Conservation (phyloP, 1,284 basidiomycete species). For the Ceratobasidium sp. region DNA sequence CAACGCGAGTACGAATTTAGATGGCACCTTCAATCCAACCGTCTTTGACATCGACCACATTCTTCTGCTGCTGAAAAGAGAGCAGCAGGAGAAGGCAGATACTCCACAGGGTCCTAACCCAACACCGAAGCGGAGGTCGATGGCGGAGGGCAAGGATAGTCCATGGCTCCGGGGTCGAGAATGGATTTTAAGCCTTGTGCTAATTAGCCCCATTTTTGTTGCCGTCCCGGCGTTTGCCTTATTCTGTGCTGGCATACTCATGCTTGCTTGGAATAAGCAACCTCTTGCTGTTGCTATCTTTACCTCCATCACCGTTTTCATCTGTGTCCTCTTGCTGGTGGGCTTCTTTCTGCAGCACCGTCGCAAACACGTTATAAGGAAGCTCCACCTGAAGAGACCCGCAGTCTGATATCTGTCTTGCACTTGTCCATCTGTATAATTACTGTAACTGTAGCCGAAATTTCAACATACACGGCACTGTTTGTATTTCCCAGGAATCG, state of each 20-base stretch:
- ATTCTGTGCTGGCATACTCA: slow-evolving; percentile 18
- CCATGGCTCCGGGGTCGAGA: not conserved
- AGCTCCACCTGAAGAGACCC: slow-evolving; percentile 8
- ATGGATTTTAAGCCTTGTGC: not conserved
- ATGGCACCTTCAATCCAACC: not conserved
- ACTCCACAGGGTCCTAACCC: not conserved
- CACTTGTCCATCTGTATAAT: not conserved
- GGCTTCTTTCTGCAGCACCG: slow-evolving; percentile 28
- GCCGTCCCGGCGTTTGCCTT: slow-evolving; percentile 2
- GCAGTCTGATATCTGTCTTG: not conserved
- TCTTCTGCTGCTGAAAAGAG: slow-evolving; percentile 3
- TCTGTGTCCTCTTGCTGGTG: slow-evolving; percentile 2
- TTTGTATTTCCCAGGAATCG: not conserved
- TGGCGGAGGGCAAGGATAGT: not conserved
- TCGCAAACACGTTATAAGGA: slow-evolving; percentile 30
- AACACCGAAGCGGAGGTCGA: not conserved
- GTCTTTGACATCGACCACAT: slow-evolving; percentile 14
- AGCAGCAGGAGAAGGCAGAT: not conserved
- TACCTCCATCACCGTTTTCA: slow-evolving; percentile 20
- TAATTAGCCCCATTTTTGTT: slow-evolving; percentile 9
- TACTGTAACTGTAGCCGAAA: not conserved
- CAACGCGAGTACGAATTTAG: no score
- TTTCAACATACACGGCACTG: not conserved
- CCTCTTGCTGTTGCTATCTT: slow-evolving; percentile 21
- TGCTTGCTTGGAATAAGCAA: slow-evolving; percentile 33